Conservation (phyloP, 768 basidiomycete species). For the Candolleomyces efflorescens region DNA sequence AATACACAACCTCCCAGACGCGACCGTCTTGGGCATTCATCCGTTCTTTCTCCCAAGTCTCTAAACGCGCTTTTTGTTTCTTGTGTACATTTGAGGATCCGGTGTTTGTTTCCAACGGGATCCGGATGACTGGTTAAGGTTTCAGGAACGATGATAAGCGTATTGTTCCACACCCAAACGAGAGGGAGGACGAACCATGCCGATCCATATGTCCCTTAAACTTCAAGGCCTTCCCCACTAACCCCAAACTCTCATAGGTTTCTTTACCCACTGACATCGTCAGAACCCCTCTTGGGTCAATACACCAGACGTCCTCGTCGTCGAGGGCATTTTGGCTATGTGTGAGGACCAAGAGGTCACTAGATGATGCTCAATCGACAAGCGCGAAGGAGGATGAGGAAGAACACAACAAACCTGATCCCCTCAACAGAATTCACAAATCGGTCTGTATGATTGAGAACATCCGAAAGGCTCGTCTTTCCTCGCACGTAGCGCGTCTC, state of each 20-base stretch:
- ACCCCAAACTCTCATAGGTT: conserved; percentile 58
- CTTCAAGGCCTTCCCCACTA: conserved; percentile 51
- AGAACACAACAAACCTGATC: neutral
- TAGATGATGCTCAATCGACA: conserved; percentile 20
- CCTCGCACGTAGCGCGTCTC: conserved; percentile 43
- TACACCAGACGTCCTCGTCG: conserved; percentile 62
- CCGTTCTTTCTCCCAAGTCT: conserved; percentile 3
- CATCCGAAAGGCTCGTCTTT: conserved; percentile 36
- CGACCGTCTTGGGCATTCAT: neutral
- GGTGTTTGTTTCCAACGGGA: conserved; percentile 4
- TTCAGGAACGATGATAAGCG: neutral
- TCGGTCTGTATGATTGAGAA: conserved; percentile 34
- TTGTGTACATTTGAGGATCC: neutral
- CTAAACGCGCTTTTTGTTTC: conserved; percentile 5
- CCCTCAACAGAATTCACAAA: conserved; percentile 9
- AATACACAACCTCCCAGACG: conserved; percentile 13
- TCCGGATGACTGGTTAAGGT: neutral
- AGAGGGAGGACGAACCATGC: conserved; percentile 36
- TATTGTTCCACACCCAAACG: too few relatives aligned
- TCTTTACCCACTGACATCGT: conserved; percentile 52
- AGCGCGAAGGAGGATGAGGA: neutral
- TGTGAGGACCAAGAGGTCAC: conserved; percentile 1
- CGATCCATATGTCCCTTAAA: conserved; percentile 46
- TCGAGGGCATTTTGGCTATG: neutral
- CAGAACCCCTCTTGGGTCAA: conserved; percentile 58